These are phyloP conservation scores for Wolfiporia cocos DNA, from an alignment of 1,284 basidiomycete species.

Conservation along the genomic window DNA sequence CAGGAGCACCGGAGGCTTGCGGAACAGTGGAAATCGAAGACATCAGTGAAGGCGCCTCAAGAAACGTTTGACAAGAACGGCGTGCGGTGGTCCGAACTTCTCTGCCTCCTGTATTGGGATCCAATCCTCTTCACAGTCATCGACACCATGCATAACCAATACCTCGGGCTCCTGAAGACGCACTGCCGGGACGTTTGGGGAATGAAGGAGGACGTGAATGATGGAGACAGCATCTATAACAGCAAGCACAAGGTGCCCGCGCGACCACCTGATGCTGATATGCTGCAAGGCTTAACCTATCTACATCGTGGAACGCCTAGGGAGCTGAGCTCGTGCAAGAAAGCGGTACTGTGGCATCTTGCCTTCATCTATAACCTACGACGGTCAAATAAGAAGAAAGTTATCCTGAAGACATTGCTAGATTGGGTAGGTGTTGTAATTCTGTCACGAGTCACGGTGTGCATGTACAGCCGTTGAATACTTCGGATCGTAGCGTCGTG, in stretches of 20 bases:
- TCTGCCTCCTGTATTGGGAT: slow-evolving; percentile 30
- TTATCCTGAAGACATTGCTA: neutral
- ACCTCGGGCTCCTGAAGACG: slow-evolving; percentile 19
- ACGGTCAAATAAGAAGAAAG: neutral
- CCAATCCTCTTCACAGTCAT: slow-evolving; percentile 23
- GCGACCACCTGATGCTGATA: neutral
- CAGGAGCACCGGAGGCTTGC: neutral
- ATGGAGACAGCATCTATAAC: neutral
- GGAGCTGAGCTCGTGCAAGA: neutral
- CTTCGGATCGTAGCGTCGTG: neutral
- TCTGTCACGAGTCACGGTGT: neutral
- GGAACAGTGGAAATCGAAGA: neutral
- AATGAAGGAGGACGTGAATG: slow-evolving; percentile 13
- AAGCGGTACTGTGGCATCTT: neutral
- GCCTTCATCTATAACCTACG: neutral
- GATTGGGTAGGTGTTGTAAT: neutral
- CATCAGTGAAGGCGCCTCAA: slow-evolving; percentile 6
- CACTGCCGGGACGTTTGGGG: slow-evolving; percentile 24
- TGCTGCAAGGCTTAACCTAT: neutral
- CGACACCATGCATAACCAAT: slow-evolving; percentile 31
- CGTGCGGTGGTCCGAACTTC: slow-evolving; percentile 19
- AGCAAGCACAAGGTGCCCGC: neutral
- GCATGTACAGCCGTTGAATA: neutral
- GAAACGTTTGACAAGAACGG: slow-evolving; percentile 14
- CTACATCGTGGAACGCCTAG: neutral